phyloP scores from a whole-genome alignment of 2,329 filamentous ascomycete species.

The Endothia cerciana region DNA sequence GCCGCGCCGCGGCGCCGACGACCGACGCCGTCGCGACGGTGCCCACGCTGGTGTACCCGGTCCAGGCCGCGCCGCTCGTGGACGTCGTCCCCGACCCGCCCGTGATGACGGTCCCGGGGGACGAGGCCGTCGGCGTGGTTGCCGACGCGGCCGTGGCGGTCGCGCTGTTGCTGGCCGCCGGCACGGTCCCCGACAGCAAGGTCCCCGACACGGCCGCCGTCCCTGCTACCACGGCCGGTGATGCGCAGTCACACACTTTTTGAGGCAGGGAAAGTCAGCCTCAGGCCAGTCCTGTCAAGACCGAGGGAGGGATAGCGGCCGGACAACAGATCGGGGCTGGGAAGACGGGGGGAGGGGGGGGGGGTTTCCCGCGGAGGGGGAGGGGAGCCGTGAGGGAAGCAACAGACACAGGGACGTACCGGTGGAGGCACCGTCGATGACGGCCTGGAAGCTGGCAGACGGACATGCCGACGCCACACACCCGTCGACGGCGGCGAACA shows the following conservation, averaged over 20 bases:
- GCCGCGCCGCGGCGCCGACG: constrained; percentile 20
- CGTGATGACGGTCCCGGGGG: constrained; percentile 4
- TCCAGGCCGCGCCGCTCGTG: constrained; percentile 13
- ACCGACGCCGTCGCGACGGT: constrained; percentile 27
- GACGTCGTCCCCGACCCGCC: not conserved
- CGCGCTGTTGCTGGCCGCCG: constrained; percentile 19
- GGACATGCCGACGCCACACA: constrained; percentile 37
- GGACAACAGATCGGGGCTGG: no score
- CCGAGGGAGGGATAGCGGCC: no score
- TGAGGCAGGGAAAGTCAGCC: not conserved
- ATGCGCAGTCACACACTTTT: constrained; percentile 27
- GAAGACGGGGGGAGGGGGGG: not conserved
- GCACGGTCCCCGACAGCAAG: not conserved
- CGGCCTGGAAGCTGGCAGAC: constrained; percentile 34
- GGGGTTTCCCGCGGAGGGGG: no score
- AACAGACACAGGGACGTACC: constrained; percentile 34
- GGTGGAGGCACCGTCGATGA: constrained; percentile 38
- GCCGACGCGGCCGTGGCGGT: not conserved
- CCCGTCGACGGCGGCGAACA: constrained; percentile 39
- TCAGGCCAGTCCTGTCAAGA: no score
- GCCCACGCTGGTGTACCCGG: constrained; percentile 26
- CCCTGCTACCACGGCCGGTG: constrained; percentile 16
- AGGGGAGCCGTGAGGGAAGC: no score
- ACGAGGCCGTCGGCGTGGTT: constrained; percentile 1
- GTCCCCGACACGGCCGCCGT: constrained; percentile 21